Evolutionary conservation across 2,329 filamentous ascomycete species (phyloP).

Genomic region (Xylaria sp.): DNA sequence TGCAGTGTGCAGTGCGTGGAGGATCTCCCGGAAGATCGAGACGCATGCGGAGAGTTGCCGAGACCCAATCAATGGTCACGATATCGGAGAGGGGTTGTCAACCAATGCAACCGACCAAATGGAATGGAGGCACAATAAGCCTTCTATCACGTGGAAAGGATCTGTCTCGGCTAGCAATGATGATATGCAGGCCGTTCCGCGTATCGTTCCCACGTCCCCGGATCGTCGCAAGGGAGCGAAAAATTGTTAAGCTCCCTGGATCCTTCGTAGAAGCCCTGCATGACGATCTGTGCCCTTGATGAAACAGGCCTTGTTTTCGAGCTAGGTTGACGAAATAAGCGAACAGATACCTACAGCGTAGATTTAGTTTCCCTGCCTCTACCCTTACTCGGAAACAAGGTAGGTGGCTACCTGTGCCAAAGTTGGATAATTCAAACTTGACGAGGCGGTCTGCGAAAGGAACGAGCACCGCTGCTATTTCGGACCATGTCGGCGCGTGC

Average conservation of each 20-base stretch:
- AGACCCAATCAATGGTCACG: slow-evolving; percentile 24
- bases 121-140: slow-evolving; percentile 13
- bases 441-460: not conserved
- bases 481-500: not conserved
- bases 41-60: not conserved
- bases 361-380: not conserved
- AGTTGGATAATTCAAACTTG: not conserved
- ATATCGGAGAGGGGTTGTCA: slow-evolving; percentile 18
- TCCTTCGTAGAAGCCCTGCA: slow-evolving; percentile 1
- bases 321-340: not conserved
- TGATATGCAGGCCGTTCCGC: slow-evolving; percentile 4
- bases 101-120: slow-evolving; percentile 18
- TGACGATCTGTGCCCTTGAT: not conserved
- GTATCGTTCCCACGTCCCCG: not conserved
- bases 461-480: not conserved
- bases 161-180: not conserved
- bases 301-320: not conserved
- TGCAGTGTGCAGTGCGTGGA: slow-evolving; percentile 27
- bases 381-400: not conserved
- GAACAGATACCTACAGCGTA: not conserved
- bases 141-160: slow-evolving; percentile 24
- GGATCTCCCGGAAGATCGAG: not conserved
- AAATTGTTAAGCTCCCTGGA: not conserved
- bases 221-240: slow-evolving; percentile 4
- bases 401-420: not conserved